Evolutionary conservation across 148 eudicot species (phyloP).

Genomic region (Rhododendron molle): DNA sequence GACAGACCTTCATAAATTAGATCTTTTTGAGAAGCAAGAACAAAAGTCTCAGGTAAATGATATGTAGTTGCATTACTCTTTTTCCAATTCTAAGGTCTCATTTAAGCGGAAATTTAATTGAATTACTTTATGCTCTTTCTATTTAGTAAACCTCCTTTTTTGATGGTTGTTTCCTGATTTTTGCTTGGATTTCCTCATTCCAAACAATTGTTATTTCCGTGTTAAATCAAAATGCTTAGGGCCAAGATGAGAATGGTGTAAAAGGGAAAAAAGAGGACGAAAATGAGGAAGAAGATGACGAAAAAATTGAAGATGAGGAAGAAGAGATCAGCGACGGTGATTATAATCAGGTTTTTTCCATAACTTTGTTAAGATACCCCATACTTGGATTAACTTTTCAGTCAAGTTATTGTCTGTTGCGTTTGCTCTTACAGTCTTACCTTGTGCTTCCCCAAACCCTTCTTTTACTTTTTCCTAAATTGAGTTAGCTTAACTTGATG

Average conservation of each 20-base stretch:
- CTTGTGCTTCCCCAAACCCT: neutral
- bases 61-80: neutral
- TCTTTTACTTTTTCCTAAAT: neutral
- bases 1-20: slow-evolving; percentile 32
- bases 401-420: neutral
- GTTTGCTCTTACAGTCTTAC: neutral
- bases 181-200: neutral
- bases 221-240: slow-evolving; percentile 16
- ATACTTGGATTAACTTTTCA: neutral
- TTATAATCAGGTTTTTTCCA: slow-evolving; percentile 29
- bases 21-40: slow-evolving; percentile 45
- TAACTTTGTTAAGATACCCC: neutral
- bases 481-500: neutral
- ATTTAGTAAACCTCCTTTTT: neutral
- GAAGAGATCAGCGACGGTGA: slow-evolving; percentile 44
- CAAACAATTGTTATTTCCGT: neutral
- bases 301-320: slow-evolving; percentile 22
- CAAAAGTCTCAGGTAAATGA: slow-evolving; percentile 26
- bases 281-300: slow-evolving; percentile 41
- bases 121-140: neutral
- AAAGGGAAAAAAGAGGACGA: slow-evolving; percentile 36
- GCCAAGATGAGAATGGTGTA: slow-evolving; percentile 20
- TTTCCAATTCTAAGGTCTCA: neutral
- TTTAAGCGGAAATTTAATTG: neutral
- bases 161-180: slow-evolving; percentile 10